Evolutionary conservation across 106 monocot species (phyloP).

Genomic region (Xerophyta viscosa): DNA sequence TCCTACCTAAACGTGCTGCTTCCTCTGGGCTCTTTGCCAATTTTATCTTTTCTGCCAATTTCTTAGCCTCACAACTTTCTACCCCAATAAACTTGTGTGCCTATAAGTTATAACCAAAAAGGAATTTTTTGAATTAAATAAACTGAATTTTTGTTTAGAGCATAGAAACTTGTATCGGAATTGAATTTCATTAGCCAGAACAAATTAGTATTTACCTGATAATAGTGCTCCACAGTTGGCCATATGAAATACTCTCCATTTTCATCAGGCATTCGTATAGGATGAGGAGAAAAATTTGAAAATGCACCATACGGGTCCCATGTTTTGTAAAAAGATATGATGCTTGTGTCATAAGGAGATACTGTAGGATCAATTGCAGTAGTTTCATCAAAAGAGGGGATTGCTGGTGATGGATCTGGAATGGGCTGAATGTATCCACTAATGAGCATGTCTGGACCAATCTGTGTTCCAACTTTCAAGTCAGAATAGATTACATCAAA

Average conservation of each 20-base stretch:
- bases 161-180: background rate
- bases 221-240: conserved; percentile 91
- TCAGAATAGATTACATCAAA: background rate
- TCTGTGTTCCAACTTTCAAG: conserved; percentile 31
- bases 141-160: too few species aligned
- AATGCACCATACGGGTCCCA: conserved; percentile 92
- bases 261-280: conserved; percentile 55
- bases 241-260: conserved; percentile 52
- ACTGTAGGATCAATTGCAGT: conserved; percentile 66
- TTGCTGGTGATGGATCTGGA: conserved; percentile 74
- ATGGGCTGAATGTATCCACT: conserved; percentile 95
- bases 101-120: conserved; percentile 16
- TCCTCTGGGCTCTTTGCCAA: conserved; percentile 84
- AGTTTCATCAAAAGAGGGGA: conserved; percentile 74
- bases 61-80: conserved; percentile 40
- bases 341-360: conserved; percentile 68
- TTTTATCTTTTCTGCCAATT: conserved; percentile 60
- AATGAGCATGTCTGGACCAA: conserved; percentile 85
- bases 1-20: conserved; percentile 84
- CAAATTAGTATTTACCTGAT: conserved; percentile 46
- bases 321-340: conserved; percentile 97
- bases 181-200: background rate
- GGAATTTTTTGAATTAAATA: background rate
- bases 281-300: conserved; percentile 96
- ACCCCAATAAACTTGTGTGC: conserved; percentile 78